These are phyloP conservation scores for Miscanthus lutarioriparius DNA, from an alignment of 176 grass and related monocot species.

Conservation along the genomic window DNA sequence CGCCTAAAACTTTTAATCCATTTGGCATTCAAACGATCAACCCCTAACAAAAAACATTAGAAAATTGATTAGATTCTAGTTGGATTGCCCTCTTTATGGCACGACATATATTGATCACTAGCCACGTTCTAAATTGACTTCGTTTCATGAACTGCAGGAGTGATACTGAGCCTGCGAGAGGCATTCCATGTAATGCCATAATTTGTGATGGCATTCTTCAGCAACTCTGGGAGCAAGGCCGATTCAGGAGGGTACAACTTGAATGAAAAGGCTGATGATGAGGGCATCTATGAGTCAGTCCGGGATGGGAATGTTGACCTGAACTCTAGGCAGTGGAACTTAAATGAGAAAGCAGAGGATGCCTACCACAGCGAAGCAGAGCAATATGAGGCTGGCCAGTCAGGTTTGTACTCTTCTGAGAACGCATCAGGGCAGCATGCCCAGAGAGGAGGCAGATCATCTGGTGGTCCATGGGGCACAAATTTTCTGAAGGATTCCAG, in stretches of 20 bases:
- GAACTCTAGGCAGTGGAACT: conserved; percentile 64
- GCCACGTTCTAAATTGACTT: conserved; percentile 40
- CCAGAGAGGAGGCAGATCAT: conserved; percentile 36
- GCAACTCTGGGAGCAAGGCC: conserved; percentile 73
- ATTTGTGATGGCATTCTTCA: conserved; percentile 89
- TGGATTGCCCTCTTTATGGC: conserved; percentile 17
- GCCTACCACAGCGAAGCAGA: conserved; percentile 61
- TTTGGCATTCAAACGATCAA: conserved; percentile 31
- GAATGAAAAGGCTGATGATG: conserved; percentile 74
- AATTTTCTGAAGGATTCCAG: conserved; percentile 79
- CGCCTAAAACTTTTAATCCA: background rate
- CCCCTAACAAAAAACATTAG: background rate
- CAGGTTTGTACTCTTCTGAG: conserved; percentile 30
- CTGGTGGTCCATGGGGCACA: conserved; percentile 69
- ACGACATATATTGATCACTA: background rate
- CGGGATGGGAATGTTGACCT: conserved; percentile 51
- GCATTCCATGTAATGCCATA: conserved; percentile 43
- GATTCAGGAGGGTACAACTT: conserved; percentile 73
- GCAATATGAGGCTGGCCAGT: conserved; percentile 39
- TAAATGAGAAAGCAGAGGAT: conserved; percentile 75
- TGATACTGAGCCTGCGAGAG: conserved; percentile 39
- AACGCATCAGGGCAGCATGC: conserved; percentile 46
- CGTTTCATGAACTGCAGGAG: conserved; percentile 59
- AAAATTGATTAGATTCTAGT: conserved; percentile 18
- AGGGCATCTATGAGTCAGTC: conserved; percentile 45